Base-by-base conservation (phyloP, 129 eudicot genomes). In the Helianthus tuberosus region DNA sequence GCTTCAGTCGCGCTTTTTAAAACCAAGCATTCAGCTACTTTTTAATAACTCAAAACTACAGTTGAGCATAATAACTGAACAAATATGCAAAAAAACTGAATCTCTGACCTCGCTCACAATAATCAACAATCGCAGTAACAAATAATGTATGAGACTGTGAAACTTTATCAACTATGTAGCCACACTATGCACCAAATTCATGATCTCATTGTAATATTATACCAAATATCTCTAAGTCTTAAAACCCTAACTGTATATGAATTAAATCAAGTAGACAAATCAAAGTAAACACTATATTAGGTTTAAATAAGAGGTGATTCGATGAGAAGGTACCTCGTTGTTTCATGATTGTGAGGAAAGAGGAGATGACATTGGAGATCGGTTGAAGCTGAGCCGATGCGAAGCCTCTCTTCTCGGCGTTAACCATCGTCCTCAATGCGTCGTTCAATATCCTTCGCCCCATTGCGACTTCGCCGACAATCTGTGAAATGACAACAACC, bases 401-500 rank as follows among this genome's bases (percentile, higher is more conserved):
- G 27, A 83, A 88, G 3, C 93, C 88, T 77, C 97, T 79, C 82
- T 78, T 90, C 80, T 90, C 97, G 15, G 97, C 97, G 67, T 90
- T 90, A 48, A 90, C 97, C 46, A 90, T 90, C 16, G 91, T 90
- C 63, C 94, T 71, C 81, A 90, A 67, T 1, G 94, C 97, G 11
- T 90, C 91, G 86, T 90, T 90, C 75, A 90, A 83, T 61, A 90
- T 86, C 79, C 94, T 77, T 70, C 94, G 79, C 39, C 97, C 97
- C 97, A 90, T 90, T 80, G 77, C 47, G 63, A 39, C 52, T 39
- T 51, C 79, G 9, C 36, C 74, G 6, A 64, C 9, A 39, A 39
- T 23, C 15, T 58, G 25, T 5, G 38, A 58, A 58, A 25, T 55
- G 63, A 57, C 9, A 20, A 20, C 0, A 16, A 12, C 62, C 38